Evolutionary conservation across 305 asterid species (phyloP).

Genomic region (Fraxinus floribunda): DNA sequence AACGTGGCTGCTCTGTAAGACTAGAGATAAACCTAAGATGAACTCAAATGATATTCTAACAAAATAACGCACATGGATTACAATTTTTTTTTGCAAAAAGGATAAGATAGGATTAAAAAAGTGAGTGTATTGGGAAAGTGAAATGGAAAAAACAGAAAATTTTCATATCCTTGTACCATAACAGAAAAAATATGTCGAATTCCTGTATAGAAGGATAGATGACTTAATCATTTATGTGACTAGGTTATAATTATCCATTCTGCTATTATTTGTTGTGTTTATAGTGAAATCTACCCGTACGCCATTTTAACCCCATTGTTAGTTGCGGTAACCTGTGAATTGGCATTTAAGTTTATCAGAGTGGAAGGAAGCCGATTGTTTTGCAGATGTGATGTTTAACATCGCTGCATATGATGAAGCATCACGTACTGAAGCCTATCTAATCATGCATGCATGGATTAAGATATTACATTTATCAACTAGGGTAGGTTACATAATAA

Average conservation of each 20-base stretch:
- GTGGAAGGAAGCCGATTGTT: not conserved
- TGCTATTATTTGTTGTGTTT: not conserved
- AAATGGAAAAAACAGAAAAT: not conserved
- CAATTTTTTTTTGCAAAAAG: not conserved
- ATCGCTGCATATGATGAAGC: not conserved
- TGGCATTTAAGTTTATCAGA: not conserved
- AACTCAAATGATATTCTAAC: not conserved
- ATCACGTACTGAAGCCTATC: not conserved
- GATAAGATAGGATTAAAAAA: not conserved
- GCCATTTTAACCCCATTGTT: not conserved
- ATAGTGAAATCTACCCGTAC: not conserved
- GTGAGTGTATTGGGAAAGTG: not conserved
- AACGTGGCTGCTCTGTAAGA: not conserved
- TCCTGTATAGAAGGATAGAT: not conserved
- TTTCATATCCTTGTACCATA: not conserved
- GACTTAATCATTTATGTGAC: not conserved
- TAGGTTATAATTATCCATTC: not conserved
- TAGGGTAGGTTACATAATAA: not conserved
- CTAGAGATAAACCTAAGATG: not conserved
- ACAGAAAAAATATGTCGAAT: not conserved
- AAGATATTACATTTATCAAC: not conserved
- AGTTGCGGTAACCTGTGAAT: not conserved
- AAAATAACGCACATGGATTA: not conserved
- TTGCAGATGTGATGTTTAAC: not conserved
- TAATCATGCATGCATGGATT: not conserved